Evolutionary conservation across 345 rosid species (phyloP).

Genomic region (Erysimum cheiranthoides): DNA sequence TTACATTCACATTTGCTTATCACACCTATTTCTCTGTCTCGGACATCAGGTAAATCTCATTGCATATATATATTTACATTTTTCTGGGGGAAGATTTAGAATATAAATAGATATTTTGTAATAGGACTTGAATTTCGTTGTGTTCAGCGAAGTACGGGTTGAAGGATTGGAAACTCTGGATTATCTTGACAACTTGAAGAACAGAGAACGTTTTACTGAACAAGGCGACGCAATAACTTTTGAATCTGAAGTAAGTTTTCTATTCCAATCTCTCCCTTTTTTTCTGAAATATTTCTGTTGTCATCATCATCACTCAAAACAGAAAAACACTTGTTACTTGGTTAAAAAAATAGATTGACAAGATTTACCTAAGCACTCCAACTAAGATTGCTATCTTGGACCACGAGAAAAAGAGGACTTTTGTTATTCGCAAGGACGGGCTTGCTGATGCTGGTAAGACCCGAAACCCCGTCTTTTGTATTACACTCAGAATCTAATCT

Average conservation of each 20-base stretch:
- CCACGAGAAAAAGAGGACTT: conserved; percentile 95
- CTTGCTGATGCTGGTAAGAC: conserved; percentile 95
- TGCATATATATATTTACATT: conserved; percentile 16
- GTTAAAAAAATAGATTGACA: conserved; percentile 62
- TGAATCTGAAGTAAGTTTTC: conserved; percentile 76
- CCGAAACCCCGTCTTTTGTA: neutral
- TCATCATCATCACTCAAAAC: conserved; percentile 4
- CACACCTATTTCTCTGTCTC: conserved; percentile 95
- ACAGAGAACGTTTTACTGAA: conserved; percentile 83
- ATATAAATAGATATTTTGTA: neutral
- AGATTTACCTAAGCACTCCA: conserved; percentile 83
- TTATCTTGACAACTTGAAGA: conserved; percentile 90
- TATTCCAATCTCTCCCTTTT: conserved; percentile 6
- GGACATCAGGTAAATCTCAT: conserved; percentile 77
- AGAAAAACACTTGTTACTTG: conserved; percentile 7
- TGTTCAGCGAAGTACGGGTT: conserved; percentile 89
- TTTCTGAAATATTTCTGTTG: conserved; percentile 11
- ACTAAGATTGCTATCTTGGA: conserved; percentile 93
- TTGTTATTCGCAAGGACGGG: conserved; percentile 92
- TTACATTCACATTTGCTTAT: conserved; percentile 92
- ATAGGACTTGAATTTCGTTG: conserved; percentile 31
- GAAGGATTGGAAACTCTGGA: conserved; percentile 94
- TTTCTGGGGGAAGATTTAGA: neutral
- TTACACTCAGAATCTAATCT: conserved; percentile 1
- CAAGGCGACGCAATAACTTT: conserved; percentile 97